Base-by-base conservation (phyloP, 139 green algal species). In the Choricystis sp. region DNA sequence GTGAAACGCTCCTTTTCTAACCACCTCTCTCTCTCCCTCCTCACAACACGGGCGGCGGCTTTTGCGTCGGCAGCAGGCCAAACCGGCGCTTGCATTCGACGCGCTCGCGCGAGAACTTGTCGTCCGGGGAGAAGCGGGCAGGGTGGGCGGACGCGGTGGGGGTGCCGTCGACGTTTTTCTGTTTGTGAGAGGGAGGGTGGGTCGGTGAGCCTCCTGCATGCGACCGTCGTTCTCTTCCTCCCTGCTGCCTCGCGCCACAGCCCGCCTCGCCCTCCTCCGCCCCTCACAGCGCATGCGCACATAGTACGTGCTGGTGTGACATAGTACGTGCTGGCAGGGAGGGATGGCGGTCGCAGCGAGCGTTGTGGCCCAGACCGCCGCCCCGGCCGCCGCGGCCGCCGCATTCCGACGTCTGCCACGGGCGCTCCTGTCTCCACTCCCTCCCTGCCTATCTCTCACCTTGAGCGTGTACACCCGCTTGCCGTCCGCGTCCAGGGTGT, bases 91-190 rank as follows among this genome's bases (percentile, higher is more conserved):
- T 98, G 62, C 72, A 81, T 1, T 83, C 91, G 2, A 96, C 73
- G 19, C 92, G 77, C 75, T 98, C 88, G 25, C 90, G 81, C 1
- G 81, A 93, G 72, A 98, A 96, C 78, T 98, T 98, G 77, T 98
- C 92, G 57, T 98, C 92, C 1, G 92, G 92, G 0, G 86, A 96
- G 77, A 98, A 98, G 49, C 91, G 83, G 0, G 92, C 92, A 25
- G 92, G 86, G 72, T 95, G 88, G 0, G 88, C 89, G 3, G 80
- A 90, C 49, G 81, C 77, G 24, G 87, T 95, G 25, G 88, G 84
- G 23, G 65, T 87, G 60, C 86, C 90, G 31, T 93, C 77, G 19
- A 57, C 31, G 16, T 58, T 23, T 29, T 28, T 28, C 24, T 40
- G 5, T 27, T 28, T 57, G 30, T n/a, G 22, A 16, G 40, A 52